phyloP scores from a whole-genome alignment of 768 basidiomycete genomes.

The Phlebiopsis gigantea region DNA sequence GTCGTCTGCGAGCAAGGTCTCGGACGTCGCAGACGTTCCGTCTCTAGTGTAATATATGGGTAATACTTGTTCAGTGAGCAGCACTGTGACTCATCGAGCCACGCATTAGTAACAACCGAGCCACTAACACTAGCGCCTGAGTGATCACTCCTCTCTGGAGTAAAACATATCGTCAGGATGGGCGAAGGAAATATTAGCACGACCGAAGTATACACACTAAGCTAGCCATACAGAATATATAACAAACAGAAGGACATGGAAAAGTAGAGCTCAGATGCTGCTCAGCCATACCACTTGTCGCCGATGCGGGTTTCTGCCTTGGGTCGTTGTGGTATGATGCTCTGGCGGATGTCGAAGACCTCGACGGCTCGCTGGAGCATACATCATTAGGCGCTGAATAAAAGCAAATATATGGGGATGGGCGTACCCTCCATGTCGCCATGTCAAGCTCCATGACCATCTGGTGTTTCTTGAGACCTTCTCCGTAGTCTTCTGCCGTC shows the following conservation, averaged over 20 bases:
- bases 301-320: constrained; percentile 51
- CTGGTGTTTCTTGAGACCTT: constrained; percentile 71
- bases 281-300: constrained; percentile 69
- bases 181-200: not conserved
- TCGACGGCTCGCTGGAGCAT: constrained; percentile 72
- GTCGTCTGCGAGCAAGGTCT: no score
- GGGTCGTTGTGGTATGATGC: constrained; percentile 71
- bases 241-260: no score
- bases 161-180: not conserved
- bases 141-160: not conserved
- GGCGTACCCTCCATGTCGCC: constrained; percentile 77
- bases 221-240: not conserved
- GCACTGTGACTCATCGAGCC: no score
- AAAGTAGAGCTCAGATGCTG: not conserved
- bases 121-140: no score
- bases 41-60: no score
- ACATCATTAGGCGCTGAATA: not conserved
- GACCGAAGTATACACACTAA: not conserved
- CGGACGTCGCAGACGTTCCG: no score
- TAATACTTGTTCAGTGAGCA: no score
- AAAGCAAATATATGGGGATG: not conserved
- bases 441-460: constrained; percentile 90
- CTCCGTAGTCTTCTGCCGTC: constrained; percentile 53
- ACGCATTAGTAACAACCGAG: no score
- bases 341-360: constrained; percentile 72